Percentiles rank a stretch among this genome's conserved stretches.
Evolutionary conservation across 371 early-diverging fungal species (phyloP).

Genomic region (Saksenaea vasiformis): DNA sequence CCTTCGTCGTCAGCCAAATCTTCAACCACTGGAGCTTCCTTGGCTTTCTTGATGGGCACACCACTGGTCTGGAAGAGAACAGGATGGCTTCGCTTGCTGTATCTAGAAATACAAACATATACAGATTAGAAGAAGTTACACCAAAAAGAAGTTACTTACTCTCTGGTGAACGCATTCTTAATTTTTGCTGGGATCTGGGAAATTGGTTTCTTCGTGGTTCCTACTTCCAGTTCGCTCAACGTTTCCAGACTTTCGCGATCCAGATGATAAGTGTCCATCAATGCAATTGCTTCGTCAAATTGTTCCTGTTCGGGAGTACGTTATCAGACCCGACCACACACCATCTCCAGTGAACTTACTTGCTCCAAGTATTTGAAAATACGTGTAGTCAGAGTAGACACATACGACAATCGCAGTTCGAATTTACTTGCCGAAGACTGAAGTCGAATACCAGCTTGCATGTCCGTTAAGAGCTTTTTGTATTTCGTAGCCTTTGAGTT

Average conservation of each 20-base stretch:
- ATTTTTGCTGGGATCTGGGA: conserved; percentile 65
- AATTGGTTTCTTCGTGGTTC: conserved; percentile 43
- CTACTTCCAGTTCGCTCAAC: conserved; percentile 70
- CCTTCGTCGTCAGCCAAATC: not conserved
- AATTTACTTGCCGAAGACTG: conserved; percentile 81
- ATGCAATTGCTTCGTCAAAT: conserved; percentile 71
- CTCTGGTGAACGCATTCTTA: conserved; percentile 84
- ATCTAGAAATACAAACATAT: not conserved
- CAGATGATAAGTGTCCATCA: conserved; percentile 91
- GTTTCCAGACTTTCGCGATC: conserved; percentile 88
- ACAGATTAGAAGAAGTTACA: conserved; percentile 4
- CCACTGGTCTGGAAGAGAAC: not conserved
- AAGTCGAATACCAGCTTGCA: conserved; percentile 83
- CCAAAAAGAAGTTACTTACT: conserved; percentile 43
- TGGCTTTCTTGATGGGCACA: not conserved
- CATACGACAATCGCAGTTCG: conserved; percentile 83
- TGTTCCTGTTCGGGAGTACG: conserved; percentile 48
- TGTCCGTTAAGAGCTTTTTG: conserved; percentile 72
- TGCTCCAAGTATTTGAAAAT: conserved; percentile 67
- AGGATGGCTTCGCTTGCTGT: not conserved
- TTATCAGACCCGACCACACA: conserved; percentile 13
- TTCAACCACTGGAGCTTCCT: not conserved
- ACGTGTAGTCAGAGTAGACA: conserved; percentile 72
- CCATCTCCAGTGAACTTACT: conserved; percentile 29
- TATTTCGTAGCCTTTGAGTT: conserved; percentile 84